Percentiles rank a stretch among this genome's conserved stretches.
Conservation (phyloP, 2,329 filamentous ascomycete genomes). For the Orbilia ellipsospora region DNA sequence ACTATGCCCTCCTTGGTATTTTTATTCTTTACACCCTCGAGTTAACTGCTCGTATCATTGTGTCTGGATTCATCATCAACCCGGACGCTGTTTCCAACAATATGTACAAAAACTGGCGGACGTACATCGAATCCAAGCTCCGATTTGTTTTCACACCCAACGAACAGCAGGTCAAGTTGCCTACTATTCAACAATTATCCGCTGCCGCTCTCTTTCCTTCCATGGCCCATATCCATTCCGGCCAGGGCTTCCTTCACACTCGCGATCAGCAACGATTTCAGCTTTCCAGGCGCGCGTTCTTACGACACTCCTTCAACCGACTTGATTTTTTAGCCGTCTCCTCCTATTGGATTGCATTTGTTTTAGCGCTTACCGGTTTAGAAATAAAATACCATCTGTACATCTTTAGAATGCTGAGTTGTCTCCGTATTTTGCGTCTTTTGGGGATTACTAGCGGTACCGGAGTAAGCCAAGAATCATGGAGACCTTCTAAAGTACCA, state of each 20-base stretch:
- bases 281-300: slow-evolving; percentile 87
- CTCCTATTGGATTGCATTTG: slow-evolving; percentile 93
- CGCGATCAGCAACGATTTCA: slow-evolving; percentile 84
- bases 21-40: slow-evolving; percentile 93
- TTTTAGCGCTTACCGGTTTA: slow-evolving; percentile 75
- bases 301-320: slow-evolving; percentile 94
- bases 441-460: slow-evolving; percentile 92
- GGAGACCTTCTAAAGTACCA: too few relatives aligned
- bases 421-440: slow-evolving; percentile 89
- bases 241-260: slow-evolving; percentile 50
- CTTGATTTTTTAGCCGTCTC: slow-evolving; percentile 93
- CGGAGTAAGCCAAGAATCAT: slow-evolving; percentile 69
- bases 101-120: slow-evolving; percentile 67
- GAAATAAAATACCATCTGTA: slow-evolving; percentile 80
- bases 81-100: slow-evolving; percentile 64
- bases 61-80: slow-evolving; percentile 93
- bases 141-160: slow-evolving; percentile 78
- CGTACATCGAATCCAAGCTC: slow-evolving; percentile 49
- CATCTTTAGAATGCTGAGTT: slow-evolving; percentile 96
- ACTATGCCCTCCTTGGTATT: slow-evolving; percentile 82
- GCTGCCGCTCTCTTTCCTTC: slow-evolving; percentile 53
- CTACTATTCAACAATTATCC: slow-evolving; percentile 48
- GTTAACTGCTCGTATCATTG: slow-evolving; percentile 82
- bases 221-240: slow-evolving; percentile 54
- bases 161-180: slow-evolving; percentile 52